These are phyloP conservation scores for Diutina siamensis DNA, from an alignment of 1,139 yeast genomes.

Conservation along the genomic window DNA sequence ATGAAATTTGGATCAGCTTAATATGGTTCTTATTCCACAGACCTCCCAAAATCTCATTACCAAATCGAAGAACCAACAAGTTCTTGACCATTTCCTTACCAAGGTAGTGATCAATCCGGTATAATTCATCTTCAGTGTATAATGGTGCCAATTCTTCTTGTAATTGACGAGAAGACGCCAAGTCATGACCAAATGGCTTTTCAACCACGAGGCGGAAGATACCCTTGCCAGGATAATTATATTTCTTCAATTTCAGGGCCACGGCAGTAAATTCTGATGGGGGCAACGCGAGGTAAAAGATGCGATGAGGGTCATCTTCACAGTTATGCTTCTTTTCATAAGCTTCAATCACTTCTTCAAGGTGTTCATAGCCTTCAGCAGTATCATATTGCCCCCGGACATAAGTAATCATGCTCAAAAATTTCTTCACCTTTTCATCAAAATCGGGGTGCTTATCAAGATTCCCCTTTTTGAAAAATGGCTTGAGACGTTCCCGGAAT, in stretches of 20 bases:
- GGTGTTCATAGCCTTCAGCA: constrained; percentile 54
- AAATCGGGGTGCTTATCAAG: constrained; percentile 24
- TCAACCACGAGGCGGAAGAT: constrained; percentile 88
- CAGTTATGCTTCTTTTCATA: constrained; percentile 42
- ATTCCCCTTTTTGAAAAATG: constrained; percentile 43
- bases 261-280: constrained; percentile 84
- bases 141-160: constrained; percentile 73
- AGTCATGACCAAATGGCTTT: constrained; percentile 95
- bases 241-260: constrained; percentile 57
- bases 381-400: constrained; percentile 72
- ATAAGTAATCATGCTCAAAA: constrained; percentile 55
- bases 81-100: constrained; percentile 98
- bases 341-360: constrained; percentile 43
- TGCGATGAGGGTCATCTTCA: constrained; percentile 44
- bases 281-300: constrained; percentile 89
- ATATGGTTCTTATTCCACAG: constrained; percentile 80
- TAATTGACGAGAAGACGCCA: constrained; percentile 63
- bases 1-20: constrained; percentile 71
- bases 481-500: constrained; percentile 52
- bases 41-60: constrained; percentile 73
- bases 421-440: constrained; percentile 45
- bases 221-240: constrained; percentile 41
- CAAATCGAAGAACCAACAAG: constrained; percentile 77
- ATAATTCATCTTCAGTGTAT: constrained; percentile 84
- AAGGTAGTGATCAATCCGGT: constrained; percentile 91